Evolutionary conservation across 2,329 filamentous ascomycete genomes (phyloP).

Genomic region (Cordyceps javanica): DNA sequence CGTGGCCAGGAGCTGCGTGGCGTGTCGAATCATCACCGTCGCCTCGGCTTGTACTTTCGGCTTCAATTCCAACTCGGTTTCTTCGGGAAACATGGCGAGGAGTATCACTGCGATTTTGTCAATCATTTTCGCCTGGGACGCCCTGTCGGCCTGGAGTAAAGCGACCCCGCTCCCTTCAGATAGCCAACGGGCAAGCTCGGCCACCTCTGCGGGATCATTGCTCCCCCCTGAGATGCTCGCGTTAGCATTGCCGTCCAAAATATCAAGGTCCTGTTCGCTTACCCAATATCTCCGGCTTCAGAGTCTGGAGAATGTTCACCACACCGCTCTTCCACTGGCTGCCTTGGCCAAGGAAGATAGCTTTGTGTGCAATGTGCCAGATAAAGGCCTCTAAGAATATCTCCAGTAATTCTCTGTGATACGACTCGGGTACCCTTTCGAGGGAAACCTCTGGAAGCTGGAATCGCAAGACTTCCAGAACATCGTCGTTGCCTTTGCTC

Average conservation of each 20-base stretch:
- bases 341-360: background rate
- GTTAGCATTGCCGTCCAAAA: no score
- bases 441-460: background rate
- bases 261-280: no score
- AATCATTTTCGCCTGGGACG: background rate
- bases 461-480: background rate
- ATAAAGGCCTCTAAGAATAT: background rate
- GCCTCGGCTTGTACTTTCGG: background rate
- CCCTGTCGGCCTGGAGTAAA: background rate
- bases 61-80: no score
- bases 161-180: no score
- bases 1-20: background rate
- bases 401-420: background rate
- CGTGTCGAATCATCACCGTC: background rate
- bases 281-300: background rate
- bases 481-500: no score
- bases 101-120: background rate
- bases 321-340: background rate
- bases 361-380: background rate
- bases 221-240: no score
- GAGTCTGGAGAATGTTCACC: background rate
- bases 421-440: accelerated
- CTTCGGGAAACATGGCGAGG: background rate
- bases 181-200: no score
- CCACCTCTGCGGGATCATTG: no score